Base-by-base conservation (phyloP, 805 yeast genomes). In the Jamesozyma piceae region DNA sequence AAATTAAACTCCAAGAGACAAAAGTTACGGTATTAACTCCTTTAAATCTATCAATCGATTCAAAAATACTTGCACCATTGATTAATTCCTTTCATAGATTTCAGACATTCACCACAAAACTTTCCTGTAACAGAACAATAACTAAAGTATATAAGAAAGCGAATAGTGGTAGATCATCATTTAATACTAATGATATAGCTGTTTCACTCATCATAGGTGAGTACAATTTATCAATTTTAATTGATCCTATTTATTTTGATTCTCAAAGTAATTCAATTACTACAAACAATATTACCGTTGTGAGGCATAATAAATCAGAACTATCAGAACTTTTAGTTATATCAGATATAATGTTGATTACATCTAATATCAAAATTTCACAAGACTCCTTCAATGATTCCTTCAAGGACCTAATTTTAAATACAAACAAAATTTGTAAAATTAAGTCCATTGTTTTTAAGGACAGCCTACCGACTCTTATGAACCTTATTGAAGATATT, bases 211-310 rank as follows among this genome's bases (percentile, higher is more conserved):
- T 24, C 18, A 15, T 36, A 8, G 22, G 20, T 2, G 19, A 37
- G 8, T 39, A 37, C 20, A 33, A 27, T 27, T 15, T 45, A 2
- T 35, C 48, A 11, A 4, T 43, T 19, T 19, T 45, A 4, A 6
- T 38, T 13, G 48, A 45, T 30, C 45, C 48, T 2, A 28, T 45
- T 3, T 28, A 11, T 21, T 44, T 24, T 17, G 26, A 35, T 26
- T 31, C 38, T 3, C 6, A 24, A 8, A 14, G 5, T 4, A n/a
- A 17, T 3, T 10, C 17, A 3, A 26, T 35, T 9, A 19, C 26
- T 1, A 34, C 34, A 3, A 15, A 22, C 8, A 32, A 26, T 26
- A 28, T 44, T 14, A 31, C 29, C 9, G 5, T 38, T 10, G 10
- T 44, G n/a, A 18, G 35, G 5, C 39, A 30, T n/a, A 36, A 41